Evolutionary conservation across 768 basidiomycete species (phyloP).

Genomic region (Tulasnella sp.): DNA sequence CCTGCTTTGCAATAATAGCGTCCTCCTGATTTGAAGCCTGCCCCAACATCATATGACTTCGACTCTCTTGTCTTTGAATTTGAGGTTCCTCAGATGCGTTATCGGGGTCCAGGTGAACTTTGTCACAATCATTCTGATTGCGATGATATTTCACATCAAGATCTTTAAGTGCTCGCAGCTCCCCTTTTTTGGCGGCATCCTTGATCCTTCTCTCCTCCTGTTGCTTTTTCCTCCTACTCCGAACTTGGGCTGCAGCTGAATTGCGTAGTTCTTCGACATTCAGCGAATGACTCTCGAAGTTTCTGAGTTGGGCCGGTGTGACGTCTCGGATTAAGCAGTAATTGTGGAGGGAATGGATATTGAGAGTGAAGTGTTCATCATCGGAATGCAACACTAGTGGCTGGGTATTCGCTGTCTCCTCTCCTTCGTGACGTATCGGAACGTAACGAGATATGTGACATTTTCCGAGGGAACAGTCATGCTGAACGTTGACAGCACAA

Average conservation of each 20-base stretch:
- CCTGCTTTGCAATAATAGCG: no score
- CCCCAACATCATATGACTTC: no score
- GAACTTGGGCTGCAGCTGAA: not conserved
- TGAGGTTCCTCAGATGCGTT: no score
- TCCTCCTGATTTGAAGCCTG: no score
- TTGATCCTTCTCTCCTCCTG: no score
- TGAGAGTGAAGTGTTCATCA: not conserved
- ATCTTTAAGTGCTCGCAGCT: no score
- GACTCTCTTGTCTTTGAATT: no score
- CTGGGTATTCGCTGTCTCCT: not conserved
- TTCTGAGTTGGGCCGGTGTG: not conserved
- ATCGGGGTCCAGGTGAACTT: no score
- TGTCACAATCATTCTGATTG: no score
- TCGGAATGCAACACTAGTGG: not conserved
- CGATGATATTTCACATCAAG: no score
- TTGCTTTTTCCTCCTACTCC: no score
- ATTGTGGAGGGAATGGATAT: not conserved
- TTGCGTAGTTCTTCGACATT: not conserved
- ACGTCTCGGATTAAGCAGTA: not conserved
- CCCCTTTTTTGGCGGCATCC: no score
- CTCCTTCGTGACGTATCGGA: not conserved
- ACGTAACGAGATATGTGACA: not conserved
- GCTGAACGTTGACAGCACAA: not conserved
- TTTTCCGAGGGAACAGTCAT: not conserved
- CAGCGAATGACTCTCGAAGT: not conserved